A percentile compares a stretch with the other conserved stretches of the same genome.
These are phyloP conservation scores for Diplodia sapinea DNA, from an alignment of 2,329 filamentous ascomycete species.

Conservation along the genomic window DNA sequence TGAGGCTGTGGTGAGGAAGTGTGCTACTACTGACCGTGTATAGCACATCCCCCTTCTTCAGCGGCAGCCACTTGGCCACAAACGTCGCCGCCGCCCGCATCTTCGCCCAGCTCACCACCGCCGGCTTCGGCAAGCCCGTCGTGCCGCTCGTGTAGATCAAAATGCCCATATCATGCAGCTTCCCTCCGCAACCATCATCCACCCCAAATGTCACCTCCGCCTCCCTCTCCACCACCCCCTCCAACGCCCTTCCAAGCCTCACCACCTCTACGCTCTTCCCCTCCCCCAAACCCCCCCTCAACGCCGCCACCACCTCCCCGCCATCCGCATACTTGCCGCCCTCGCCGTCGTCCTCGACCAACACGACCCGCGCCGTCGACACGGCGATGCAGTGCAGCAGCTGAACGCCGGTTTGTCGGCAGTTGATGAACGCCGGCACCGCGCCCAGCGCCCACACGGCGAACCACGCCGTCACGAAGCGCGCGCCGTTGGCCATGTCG, in stretches of 20 bases:
- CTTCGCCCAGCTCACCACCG: constrained; percentile 51
- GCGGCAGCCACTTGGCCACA: constrained; percentile 47
- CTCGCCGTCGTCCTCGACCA: constrained; percentile 65
- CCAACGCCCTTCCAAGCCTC: constrained; percentile 23
- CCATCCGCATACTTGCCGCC: constrained; percentile 48
- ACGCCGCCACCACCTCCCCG: constrained; percentile 44
- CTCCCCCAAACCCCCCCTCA: constrained; percentile 47
- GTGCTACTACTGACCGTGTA: constrained; percentile 56
- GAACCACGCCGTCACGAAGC: constrained; percentile 71
- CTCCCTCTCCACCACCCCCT: constrained; percentile 38
- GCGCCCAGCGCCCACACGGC: constrained; percentile 70
- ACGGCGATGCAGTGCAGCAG: constrained; percentile 69
- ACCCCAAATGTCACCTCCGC: constrained; percentile 42
- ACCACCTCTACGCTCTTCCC: constrained; percentile 49
- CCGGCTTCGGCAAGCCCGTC: constrained; percentile 76
- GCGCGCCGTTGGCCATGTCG: constrained; percentile 70
- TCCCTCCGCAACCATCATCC: constrained; percentile 49
- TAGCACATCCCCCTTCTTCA: constrained; percentile 61
- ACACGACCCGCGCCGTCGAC: constrained; percentile 60
- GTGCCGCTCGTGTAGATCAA: constrained; percentile 79
- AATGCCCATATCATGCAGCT: constrained; percentile 28
- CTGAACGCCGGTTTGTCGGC: constrained; percentile 38
- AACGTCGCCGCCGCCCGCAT: constrained; percentile 46
- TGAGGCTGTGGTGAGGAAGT: neutral
- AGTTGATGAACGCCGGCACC: constrained; percentile 73